A percentile compares a stretch with the other conserved stretches of the same genome.
Evolutionary conservation across 2,329 filamentous ascomycete species (phyloP).

Genomic region (Cordyceps fumosorosea): DNA sequence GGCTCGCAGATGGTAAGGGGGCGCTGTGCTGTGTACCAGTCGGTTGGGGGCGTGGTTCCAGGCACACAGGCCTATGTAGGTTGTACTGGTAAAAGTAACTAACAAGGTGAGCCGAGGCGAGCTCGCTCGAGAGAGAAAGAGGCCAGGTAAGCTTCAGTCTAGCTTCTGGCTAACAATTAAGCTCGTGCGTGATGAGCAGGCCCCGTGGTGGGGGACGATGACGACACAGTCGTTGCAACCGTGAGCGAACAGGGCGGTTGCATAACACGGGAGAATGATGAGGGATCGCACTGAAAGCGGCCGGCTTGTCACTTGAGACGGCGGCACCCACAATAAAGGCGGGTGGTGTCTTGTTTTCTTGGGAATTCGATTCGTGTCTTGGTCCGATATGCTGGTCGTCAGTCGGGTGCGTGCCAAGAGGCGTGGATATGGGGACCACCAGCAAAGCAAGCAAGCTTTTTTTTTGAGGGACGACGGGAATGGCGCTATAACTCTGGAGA

Average conservation of each 20-base stretch:
- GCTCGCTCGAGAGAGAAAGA: background rate
- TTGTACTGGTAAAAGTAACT: background rate
- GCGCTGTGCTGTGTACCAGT: background rate
- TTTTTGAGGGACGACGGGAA: constrained; percentile 6
- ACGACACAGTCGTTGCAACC: constrained; percentile 3
- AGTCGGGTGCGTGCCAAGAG: constrained; percentile 1
- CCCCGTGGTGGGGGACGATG: constrained; percentile 5
- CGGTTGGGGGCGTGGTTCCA: background rate
- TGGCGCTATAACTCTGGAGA: constrained; percentile 10
- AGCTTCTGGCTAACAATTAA: background rate
- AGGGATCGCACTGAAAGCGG: constrained; percentile 2
- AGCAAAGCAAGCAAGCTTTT: background rate
- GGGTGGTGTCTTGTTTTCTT: background rate
- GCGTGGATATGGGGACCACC: background rate
- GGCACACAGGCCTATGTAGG: background rate
- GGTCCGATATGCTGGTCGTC: constrained; percentile 7
- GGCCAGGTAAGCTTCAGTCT: background rate
- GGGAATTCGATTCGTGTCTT: constrained; percentile 6
- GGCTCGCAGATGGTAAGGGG: background rate
- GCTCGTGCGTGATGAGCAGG: background rate
- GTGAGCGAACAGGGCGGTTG: background rate
- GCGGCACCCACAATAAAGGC: constrained; percentile 1
- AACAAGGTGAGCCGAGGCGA: constrained; percentile 6
- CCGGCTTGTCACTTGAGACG: constrained; percentile 2
- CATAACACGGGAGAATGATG: background rate